Conservation (phyloP, 1,139 yeast genomes). For the Hanseniaspora uvarum region DNA sequence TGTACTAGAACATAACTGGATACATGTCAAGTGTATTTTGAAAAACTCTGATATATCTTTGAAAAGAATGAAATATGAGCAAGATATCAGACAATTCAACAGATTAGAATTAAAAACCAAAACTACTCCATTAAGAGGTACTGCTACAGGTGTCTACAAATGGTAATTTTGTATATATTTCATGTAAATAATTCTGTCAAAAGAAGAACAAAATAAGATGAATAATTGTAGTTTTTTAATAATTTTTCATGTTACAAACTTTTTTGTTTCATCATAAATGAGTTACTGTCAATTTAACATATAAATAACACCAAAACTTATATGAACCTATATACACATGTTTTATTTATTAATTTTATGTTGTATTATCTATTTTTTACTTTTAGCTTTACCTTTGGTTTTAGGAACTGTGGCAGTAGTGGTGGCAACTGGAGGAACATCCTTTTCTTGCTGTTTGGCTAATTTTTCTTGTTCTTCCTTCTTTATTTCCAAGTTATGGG, state of each 20-base stretch:
- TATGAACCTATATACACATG: background rate
- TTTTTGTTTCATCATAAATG: background rate
- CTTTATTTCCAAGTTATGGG: constrained; percentile 41
- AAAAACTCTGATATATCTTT: constrained; percentile 51
- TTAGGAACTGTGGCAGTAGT: constrained; percentile 25
- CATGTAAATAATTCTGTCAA: background rate
- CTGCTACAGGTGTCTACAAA: constrained; percentile 40
- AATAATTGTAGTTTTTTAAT: too few relatives aligned
- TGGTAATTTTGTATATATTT: constrained; percentile 33
- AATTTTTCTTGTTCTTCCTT: constrained; percentile 19
- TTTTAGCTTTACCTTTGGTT: background rate
- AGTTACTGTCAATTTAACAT: background rate
- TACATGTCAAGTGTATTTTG: constrained; percentile 71
- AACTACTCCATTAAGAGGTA: constrained; percentile 38
- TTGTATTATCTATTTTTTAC: background rate
- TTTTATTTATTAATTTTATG: too few relatives aligned
- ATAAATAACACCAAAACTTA: too few relatives aligned
- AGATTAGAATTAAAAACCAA: constrained; percentile 38
- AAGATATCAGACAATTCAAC: constrained; percentile 35
- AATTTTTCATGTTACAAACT: too few relatives aligned
- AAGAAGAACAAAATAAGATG: too few relatives aligned
- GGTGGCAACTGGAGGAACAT: background rate
- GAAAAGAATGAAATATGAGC: constrained; percentile 52
- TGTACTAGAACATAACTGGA: constrained; percentile 59
- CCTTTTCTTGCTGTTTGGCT: constrained; percentile 15